A percentile compares a stretch with the other conserved stretches of the same genome.
Evolutionary conservation across 176 grass and related monocot species (phyloP).

Genomic region (Oryza longistaminata): DNA sequence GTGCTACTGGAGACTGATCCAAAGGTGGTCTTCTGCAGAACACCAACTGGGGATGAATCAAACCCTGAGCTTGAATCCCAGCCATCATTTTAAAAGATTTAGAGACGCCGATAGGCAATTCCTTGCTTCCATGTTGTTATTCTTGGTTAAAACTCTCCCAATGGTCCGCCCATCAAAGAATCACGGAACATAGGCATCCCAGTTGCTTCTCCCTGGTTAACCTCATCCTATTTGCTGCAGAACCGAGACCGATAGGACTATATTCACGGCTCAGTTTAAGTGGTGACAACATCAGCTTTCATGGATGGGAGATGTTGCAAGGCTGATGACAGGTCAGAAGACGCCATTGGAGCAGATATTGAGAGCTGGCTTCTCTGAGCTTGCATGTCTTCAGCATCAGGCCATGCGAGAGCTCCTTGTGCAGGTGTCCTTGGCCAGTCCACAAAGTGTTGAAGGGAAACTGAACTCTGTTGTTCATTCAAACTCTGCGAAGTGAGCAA

Average conservation of each 20-base stretch:
- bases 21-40: conserved; percentile 82
- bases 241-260: conserved; percentile 36
- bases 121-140: conserved; percentile 28
- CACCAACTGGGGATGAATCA: conserved; percentile 68
- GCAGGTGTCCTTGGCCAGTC: conserved; percentile 67
- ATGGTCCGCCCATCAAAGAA: conserved; percentile 68
- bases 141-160: conserved; percentile 80
- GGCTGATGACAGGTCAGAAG: conserved; percentile 74
- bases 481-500: conserved; percentile 44
- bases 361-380: conserved; percentile 78
- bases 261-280: conserved; percentile 66
- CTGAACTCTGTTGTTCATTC: conserved; percentile 56
- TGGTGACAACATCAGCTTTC: conserved; percentile 65
- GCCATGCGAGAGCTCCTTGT: conserved; percentile 67
- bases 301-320: conserved; percentile 71
- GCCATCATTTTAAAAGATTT: conserved; percentile 66
- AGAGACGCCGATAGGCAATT: conserved; percentile 39
- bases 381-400: conserved; percentile 68
- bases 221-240: conserved; percentile 32
- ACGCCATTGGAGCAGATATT: conserved; percentile 64
- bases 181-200: conserved; percentile 69
- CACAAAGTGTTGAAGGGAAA: conserved; percentile 70
- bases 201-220: conserved; percentile 39
- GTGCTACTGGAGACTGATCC: conserved; percentile 83
- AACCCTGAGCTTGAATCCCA: conserved; percentile 67